phyloP scores from a whole-genome alignment of 2,329 filamentous ascomycete species.

The Calonectria leucothoes region DNA sequence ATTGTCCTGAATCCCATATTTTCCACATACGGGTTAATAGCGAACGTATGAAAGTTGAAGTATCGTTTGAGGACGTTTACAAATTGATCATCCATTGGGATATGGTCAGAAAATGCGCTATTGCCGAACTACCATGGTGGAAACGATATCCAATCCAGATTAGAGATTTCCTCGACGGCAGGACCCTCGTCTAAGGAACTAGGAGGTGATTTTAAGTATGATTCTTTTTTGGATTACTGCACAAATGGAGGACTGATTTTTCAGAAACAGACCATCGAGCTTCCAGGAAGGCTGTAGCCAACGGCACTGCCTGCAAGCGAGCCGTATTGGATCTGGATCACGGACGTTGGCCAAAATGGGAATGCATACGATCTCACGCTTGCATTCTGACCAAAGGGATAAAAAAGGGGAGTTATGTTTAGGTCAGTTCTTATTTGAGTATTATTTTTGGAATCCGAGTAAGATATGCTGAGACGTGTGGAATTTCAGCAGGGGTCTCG shows the following conservation, averaged over 20 bases:
- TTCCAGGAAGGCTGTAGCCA: neutral
- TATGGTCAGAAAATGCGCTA: neutral
- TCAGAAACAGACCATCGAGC: neutral
- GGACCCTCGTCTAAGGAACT: no score
- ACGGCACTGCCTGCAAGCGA: neutral
- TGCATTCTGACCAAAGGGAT: neutral
- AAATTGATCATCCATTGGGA: neutral
- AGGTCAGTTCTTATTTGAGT: neutral
- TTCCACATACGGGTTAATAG: neutral
- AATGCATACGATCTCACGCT: neutral
- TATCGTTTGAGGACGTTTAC: neutral
- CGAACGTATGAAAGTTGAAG: neutral
- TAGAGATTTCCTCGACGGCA: no score
- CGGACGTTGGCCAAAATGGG: neutral
- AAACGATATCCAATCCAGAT: no score
- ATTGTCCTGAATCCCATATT: neutral
- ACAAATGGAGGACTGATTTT: neutral
- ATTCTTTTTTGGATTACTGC: neutral
- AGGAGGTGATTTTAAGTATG: neutral
- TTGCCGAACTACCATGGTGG: neutral
- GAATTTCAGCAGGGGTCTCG: neutral
- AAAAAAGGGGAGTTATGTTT: neutral
- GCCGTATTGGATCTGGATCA: neutral
- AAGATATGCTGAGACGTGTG: neutral
- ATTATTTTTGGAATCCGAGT: neutral